phyloP scores from a whole-genome alignment of 345 rosid genomes.

The Eutrema japonicum region DNA sequence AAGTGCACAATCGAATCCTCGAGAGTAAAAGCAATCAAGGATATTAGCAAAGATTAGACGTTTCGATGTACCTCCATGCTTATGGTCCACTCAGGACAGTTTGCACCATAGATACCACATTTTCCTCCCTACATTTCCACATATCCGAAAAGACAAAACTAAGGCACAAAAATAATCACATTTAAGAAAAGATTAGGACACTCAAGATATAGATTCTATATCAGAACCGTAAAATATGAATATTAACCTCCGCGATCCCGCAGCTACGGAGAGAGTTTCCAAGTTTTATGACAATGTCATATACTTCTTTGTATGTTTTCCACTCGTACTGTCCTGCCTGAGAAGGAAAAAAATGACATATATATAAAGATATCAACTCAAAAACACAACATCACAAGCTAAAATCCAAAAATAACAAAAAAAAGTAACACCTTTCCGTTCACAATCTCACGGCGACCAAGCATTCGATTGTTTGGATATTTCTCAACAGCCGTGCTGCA shows the following conservation, averaged over 20 bases:
- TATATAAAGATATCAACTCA: neutral
- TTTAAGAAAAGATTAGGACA: neutral
- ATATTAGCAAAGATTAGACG: neutral
- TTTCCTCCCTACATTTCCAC: slow-evolving; percentile 58
- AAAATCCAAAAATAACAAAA: neutral
- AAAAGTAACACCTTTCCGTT: slow-evolving; percentile 59
- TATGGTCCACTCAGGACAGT: slow-evolving; percentile 77
- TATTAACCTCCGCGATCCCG: slow-evolving; percentile 62
- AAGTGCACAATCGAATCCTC: neutral
- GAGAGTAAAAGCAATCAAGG: neutral
- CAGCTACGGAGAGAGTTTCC: slow-evolving; percentile 76
- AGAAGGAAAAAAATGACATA: slow-evolving; percentile 7
- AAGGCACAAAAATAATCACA: neutral
- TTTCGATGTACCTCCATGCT: slow-evolving; percentile 76
- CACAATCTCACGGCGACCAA: slow-evolving; percentile 70
- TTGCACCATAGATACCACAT: slow-evolving; percentile 87
- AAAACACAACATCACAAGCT: neutral
- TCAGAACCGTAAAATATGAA: neutral
- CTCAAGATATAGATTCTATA: neutral
- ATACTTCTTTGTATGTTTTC: slow-evolving; percentile 74
- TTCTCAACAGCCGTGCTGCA: slow-evolving; percentile 73
- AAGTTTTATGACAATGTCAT: slow-evolving; percentile 67
- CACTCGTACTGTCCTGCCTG: slow-evolving; percentile 79
- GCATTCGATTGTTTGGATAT: slow-evolving; percentile 71
- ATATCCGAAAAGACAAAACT: neutral